phyloP scores from a whole-genome alignment of 495 filamentous ascomycete species.

The Aspergillus saccharolyticus region DNA sequence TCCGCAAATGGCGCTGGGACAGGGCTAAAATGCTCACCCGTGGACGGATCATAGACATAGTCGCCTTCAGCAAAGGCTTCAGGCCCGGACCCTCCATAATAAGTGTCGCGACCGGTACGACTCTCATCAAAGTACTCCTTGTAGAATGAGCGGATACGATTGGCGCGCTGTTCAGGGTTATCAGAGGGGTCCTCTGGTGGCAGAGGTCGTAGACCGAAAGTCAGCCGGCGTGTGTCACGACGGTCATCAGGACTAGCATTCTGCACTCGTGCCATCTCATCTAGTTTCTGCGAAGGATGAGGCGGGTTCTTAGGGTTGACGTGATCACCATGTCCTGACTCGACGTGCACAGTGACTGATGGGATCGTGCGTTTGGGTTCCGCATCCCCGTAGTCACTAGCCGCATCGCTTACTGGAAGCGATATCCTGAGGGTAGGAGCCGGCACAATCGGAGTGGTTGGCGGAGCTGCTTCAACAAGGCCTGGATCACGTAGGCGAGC shows the following conservation, averaged over 20 bases:
- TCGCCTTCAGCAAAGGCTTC: constrained; percentile 53
- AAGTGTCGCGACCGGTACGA: constrained; percentile 51
- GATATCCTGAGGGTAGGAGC: constrained; percentile 37
- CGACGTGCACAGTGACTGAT: constrained; percentile 27
- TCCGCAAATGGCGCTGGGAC: constrained; percentile 64
- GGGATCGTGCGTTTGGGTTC: constrained; percentile 43
- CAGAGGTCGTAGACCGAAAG: constrained; percentile 86
- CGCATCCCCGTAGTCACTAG: constrained; percentile 59
- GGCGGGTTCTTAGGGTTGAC: constrained; percentile 7
- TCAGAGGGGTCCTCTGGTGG: constrained; percentile 82
- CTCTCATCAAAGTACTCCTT: constrained; percentile 97
- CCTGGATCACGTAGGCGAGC: constrained; percentile 23
- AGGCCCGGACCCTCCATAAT: constrained; percentile 66
- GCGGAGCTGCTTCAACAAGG: constrained; percentile 8
- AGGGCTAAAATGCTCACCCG: constrained; percentile 68
- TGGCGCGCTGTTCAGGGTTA: constrained; percentile 89
- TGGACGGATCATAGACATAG: constrained; percentile 66
- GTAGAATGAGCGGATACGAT: constrained; percentile 96
- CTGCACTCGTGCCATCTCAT: constrained; percentile 19
- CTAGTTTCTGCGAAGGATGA: constrained; percentile 16
- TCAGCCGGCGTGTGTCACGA: constrained; percentile 67
- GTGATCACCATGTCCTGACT: constrained; percentile 21
- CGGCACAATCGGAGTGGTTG: constrained; percentile 10
- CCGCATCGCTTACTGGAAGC: constrained; percentile 44
- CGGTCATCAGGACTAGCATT: constrained; percentile 31